Conservation (phyloP, 108 stramenopile species). For the Skeletonema marinoi region DNA sequence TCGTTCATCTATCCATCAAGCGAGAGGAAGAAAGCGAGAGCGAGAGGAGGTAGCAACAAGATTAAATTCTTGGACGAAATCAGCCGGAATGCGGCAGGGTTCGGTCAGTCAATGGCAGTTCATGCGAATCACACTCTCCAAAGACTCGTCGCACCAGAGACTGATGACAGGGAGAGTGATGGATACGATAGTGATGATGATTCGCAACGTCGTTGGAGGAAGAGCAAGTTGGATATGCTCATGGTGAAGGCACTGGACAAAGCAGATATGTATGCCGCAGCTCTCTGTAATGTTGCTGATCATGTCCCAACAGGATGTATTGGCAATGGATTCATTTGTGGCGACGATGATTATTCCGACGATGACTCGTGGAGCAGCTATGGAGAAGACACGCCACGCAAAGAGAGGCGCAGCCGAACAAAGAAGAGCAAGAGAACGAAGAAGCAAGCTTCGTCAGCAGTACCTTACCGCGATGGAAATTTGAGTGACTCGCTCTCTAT, state of each 20-base stretch:
- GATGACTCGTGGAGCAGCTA: neutral
- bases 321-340: neutral
- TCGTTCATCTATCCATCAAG: neutral
- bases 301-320: neutral
- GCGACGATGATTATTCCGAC: neutral
- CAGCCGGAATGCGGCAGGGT: neutral
- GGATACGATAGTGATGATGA: neutral
- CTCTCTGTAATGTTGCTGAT: neutral
- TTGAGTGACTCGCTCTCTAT: slow-evolving; percentile 5
- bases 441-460: neutral
- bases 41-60: neutral
- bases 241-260: neutral
- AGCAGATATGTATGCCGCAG: neutral
- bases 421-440: neutral
- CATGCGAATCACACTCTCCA: neutral
- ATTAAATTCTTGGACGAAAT: neutral
- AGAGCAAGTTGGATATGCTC: neutral
- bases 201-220: neutral
- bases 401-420: neutral
- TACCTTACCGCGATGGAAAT: neutral
- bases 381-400: neutral
- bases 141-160: neutral
- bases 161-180: neutral
- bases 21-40: neutral
- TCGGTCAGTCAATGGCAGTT: neutral